Percentiles rank a stretch among this genome's conserved stretches.
Conservation (phyloP, 768 basidiomycete species). For the Glaciozyma antarctica region DNA sequence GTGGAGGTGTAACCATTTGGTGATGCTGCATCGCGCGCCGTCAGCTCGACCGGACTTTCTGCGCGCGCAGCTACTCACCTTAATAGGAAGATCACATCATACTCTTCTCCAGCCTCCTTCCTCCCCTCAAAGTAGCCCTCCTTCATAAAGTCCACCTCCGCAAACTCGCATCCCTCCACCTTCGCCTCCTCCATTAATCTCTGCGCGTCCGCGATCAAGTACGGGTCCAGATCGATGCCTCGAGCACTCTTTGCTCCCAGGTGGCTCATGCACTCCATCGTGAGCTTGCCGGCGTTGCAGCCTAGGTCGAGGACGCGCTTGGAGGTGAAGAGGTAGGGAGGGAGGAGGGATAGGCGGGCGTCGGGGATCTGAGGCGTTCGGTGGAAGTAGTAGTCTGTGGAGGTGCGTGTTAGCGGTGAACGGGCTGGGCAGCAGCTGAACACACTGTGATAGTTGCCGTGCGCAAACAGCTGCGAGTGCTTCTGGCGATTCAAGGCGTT, state of each 20-base stretch:
- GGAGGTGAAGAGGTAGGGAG: constrained; percentile 48
- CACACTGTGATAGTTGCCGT: constrained; percentile 6
- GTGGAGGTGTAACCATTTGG: constrained; percentile 90
- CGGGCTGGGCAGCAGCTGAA: background rate
- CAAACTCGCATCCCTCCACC: background rate
- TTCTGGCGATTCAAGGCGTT: background rate
- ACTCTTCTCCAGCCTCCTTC: no score
- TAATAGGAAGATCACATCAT: no score
- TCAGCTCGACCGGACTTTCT: no score
- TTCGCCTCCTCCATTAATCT: background rate
- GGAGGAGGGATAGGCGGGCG: constrained; percentile 56
- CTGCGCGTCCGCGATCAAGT: constrained; percentile 45
- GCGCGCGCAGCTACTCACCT: no score
- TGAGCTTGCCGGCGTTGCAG: constrained; percentile 78
- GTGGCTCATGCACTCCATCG: constrained; percentile 60
- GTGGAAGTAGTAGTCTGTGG: constrained; percentile 5
- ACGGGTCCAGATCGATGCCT: constrained; percentile 75
- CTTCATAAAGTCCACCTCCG: constrained; percentile 19
- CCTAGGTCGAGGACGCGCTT: constrained; percentile 68
- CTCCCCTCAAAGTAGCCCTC: background rate
- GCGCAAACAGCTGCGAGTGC: background rate
- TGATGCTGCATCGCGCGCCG: constrained; percentile 57
- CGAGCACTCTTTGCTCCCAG: constrained; percentile 52
- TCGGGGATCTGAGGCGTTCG: constrained; percentile 42
- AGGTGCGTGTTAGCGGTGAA: background rate